phyloP scores from a whole-genome alignment of 1,139 yeast species.

The Saccharomycopsis hybrid region DNA sequence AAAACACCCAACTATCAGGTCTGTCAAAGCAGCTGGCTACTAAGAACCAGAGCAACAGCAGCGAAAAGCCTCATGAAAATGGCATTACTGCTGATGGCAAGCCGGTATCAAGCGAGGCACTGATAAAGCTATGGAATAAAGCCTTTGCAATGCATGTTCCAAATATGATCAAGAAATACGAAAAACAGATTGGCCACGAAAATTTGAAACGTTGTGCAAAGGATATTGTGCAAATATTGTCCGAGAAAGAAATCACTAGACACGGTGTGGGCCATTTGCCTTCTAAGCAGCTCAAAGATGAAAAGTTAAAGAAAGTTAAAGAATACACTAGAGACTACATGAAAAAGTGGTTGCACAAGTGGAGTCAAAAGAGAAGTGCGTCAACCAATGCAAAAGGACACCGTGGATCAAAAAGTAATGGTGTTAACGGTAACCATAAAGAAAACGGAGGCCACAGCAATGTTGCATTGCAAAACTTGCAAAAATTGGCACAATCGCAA shows the following conservation, averaged over 20 bases:
- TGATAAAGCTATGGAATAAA: conserved; percentile 43
- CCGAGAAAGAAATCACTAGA: conserved; percentile 56
- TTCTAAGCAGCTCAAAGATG: conserved; percentile 53
- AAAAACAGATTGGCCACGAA: conserved; percentile 62
- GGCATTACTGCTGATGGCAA: neutral
- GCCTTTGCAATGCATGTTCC: conserved; percentile 75
- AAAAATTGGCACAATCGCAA: neutral
- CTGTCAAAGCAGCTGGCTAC: neutral
- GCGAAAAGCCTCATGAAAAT: neutral
- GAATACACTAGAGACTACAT: conserved; percentile 59
- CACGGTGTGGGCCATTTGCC: conserved; percentile 35
- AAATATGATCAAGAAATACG: conserved; percentile 64
- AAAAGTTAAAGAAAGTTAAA: conserved; percentile 64
- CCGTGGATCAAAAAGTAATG: neutral
- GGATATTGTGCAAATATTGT: conserved; percentile 61
- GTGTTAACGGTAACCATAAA: neutral
- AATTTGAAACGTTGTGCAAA: conserved; percentile 71
- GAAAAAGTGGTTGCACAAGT: conserved; percentile 63
- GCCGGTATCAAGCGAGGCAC: conserved; percentile 14
- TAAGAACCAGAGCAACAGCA: conserved; percentile 9
- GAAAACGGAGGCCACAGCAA: neutral
- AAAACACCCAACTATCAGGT: conserved; percentile 3
- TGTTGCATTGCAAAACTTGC: neutral
- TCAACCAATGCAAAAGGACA: neutral
- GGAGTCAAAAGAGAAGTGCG: conserved; percentile 29